These are phyloP conservation scores for Calonectria pseudoreteaudii DNA, from an alignment of 2,329 filamentous ascomycete genomes.

Conservation along the genomic window DNA sequence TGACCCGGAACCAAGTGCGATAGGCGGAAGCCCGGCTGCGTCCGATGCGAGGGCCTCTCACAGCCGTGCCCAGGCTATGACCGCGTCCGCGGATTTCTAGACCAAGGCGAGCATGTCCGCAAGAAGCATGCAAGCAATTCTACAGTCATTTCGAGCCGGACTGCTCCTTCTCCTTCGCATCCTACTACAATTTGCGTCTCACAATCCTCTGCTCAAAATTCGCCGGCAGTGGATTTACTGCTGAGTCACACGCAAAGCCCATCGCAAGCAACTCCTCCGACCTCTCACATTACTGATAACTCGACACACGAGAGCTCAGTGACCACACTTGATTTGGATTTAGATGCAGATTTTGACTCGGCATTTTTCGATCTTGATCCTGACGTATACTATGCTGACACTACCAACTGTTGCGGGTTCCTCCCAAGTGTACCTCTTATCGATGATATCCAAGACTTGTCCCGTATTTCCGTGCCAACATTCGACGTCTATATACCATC, in stretches of 20 bases:
- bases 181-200: not conserved
- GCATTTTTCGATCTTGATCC: slow-evolving; percentile 7
- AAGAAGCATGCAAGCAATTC: not conserved
- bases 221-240: not conserved
- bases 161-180: not conserved
- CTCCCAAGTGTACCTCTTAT: not conserved
- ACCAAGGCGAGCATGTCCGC: slow-evolving; percentile 1
- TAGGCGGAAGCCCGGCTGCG: slow-evolving; percentile 1
- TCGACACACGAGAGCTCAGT: not conserved
- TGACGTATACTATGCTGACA: not conserved
- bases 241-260: not conserved
- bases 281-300: not conserved
- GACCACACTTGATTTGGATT: not conserved
- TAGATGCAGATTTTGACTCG: not conserved
- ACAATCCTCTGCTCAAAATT: not conserved
- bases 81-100: not conserved
- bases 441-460: not conserved
- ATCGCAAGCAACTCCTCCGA: not conserved
- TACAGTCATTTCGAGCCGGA: not conserved
- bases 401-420: not conserved
- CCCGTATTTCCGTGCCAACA: not conserved
- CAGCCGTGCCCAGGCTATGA: slow-evolving; percentile 13
- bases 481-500: not conserved
- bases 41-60: not conserved
- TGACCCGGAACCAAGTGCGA: slow-evolving; percentile 7